Percentiles rank a stretch among this genome's conserved stretches.
phyloP scores from a whole-genome alignment of 345 rosid species.

The Garcia nutans region DNA sequence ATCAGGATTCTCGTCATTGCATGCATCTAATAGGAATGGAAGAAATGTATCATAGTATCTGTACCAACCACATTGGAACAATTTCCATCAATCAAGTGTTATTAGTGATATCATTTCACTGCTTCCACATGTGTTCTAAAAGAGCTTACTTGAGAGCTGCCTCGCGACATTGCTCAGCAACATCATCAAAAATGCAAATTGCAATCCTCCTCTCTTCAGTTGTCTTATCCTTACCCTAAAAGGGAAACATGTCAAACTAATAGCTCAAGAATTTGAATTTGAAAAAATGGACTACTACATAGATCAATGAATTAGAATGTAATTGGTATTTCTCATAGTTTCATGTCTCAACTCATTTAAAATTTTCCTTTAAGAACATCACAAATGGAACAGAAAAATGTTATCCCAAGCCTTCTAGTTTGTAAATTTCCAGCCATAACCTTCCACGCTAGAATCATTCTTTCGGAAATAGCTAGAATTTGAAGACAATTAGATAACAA shows the following conservation, averaged over 20 bases:
- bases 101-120: slow-evolving; percentile 17
- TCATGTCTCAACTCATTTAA: background rate
- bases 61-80: slow-evolving; percentile 26
- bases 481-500: background rate
- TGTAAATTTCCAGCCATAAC: background rate
- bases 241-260: slow-evolving; percentile 19
- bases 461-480: background rate
- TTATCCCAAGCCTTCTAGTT: background rate
- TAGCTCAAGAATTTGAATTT: background rate
- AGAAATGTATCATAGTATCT: slow-evolving; percentile 96
- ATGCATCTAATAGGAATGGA: slow-evolving; percentile 97
- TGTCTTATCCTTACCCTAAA: slow-evolving; percentile 96
- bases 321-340: background rate
- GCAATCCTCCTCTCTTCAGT: slow-evolving; percentile 99
- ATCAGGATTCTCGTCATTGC: slow-evolving; percentile 89
- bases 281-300: background rate
- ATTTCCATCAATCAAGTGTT: slow-evolving; percentile 16
- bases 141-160: slow-evolving; percentile 81
- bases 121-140: background rate
- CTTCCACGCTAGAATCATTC: background rate
- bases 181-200: slow-evolving; percentile 98
- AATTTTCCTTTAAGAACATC: background rate
- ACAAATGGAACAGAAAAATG: background rate
- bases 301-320: background rate
- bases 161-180: slow-evolving; percentile 97